Conservation (phyloP, 495 filamentous ascomycete genomes). For the Aspergillus panamensis region DNA sequence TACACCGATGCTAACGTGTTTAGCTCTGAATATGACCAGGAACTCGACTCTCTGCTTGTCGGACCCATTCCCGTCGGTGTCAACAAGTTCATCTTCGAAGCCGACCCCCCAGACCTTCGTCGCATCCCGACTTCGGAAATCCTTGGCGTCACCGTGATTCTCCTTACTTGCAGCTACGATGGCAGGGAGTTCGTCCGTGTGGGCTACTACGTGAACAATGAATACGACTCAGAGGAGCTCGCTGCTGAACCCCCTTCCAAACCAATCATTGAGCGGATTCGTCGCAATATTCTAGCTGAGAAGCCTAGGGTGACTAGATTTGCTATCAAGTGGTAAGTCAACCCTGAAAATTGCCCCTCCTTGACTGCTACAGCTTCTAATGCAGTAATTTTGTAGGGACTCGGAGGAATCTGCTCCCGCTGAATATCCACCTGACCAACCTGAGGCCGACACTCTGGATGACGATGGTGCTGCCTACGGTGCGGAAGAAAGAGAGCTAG, state of each 20-base stretch:
- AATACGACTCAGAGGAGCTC: conserved; percentile 91
- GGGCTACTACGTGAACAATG: conserved; percentile 98
- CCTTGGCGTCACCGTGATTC: conserved; percentile 93
- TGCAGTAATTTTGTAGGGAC: conserved; percentile 58
- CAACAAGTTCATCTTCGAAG: conserved; percentile 98
- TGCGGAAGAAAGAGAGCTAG: conserved; percentile 61
- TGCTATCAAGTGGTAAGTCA: conserved; percentile 91
- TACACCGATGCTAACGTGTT: conserved; percentile 22
- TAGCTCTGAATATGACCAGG: conserved; percentile 94
- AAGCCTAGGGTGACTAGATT: conserved; percentile 97
- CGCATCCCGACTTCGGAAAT: conserved; percentile 93
- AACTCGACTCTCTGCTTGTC: conserved; percentile 93
- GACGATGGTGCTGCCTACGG: conserved; percentile 87
- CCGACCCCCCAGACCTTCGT: conserved; percentile 81
- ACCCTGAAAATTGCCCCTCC: background rate
- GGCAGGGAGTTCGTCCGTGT: conserved; percentile 95
- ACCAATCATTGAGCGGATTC: conserved; percentile 85
- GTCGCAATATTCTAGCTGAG: conserved; percentile 88
- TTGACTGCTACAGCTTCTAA: background rate
- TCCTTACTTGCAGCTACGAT: conserved; percentile 95
- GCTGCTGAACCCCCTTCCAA: conserved; percentile 83
- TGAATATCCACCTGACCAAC: conserved; percentile 95
- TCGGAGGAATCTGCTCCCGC: conserved; percentile 91
- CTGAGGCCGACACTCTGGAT: conserved; percentile 80
- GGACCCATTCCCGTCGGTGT: conserved; percentile 94